phyloP scores from a whole-genome alignment of 148 eudicot species.

The Amaranthus hypochondriacus region DNA sequence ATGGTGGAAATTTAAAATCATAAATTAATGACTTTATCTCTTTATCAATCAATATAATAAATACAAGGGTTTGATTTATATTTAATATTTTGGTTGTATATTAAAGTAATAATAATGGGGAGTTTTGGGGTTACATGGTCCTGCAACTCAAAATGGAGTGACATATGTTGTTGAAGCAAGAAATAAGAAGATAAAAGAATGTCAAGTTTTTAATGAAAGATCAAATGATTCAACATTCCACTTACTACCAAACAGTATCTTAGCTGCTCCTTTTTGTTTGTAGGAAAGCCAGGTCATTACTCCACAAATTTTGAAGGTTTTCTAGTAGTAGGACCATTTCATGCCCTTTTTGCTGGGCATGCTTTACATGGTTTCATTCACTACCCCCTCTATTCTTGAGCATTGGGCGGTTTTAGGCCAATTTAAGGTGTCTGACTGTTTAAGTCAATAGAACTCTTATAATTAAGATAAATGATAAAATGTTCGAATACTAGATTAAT shows the following conservation, averaged over 20 bases:
- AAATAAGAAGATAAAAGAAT: background rate
- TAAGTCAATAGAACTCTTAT: too few species aligned
- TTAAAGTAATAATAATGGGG: background rate
- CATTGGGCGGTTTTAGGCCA: too few species aligned
- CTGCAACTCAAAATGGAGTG: background rate
- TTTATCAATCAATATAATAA: background rate
- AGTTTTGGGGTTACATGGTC: conserved; percentile 8
- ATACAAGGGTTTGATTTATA: too few species aligned
- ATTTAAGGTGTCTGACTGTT: too few species aligned
- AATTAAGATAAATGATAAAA: too few species aligned
- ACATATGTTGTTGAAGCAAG: conserved; percentile 7
- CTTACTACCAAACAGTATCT: conserved; percentile 20
- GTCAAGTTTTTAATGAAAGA: background rate
- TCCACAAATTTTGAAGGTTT: conserved; percentile 8
- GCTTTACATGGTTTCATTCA: background rate
- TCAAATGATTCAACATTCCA: conserved; percentile 38
- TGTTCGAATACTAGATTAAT: too few species aligned
- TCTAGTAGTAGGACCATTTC: conserved; percentile 24
- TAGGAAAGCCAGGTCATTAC: conserved; percentile 24
- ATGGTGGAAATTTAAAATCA: too few species aligned
- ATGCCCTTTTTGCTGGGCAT: conserved; percentile 17
- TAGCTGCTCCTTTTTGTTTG: background rate
- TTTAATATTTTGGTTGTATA: background rate
- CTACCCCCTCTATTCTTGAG: too few species aligned
- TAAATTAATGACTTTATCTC: background rate